Base-by-base conservation (phyloP, 169 alveolate genomes). In the Theileria annulata region DNA sequence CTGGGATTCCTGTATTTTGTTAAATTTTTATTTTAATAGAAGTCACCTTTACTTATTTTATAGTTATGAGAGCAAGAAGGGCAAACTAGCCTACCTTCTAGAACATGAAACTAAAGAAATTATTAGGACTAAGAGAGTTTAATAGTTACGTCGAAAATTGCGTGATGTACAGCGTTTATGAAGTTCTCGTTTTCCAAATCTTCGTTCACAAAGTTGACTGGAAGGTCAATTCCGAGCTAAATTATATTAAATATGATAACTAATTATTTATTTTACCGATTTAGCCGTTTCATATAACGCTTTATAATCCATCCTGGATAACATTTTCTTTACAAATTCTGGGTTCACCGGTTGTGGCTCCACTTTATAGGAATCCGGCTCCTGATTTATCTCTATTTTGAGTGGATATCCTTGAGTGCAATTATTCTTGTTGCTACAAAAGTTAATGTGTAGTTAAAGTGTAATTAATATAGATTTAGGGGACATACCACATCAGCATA, bases 361-460 rank as follows among this genome's bases (percentile, higher is more conserved):
- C 31, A 80, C n/a, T 73, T 85, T 80, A 66, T 76, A 74, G 72
- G 90, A 49, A 68, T 70, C 84, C 23, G 80, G 91, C 49, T 68
- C 81, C 25, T 56, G 25, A 31, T 86, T 67, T 31, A 83, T 30
- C 77, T 42, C 56, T 23, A 90, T 63, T 58, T 27, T 30, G 21
- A 90, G 85, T 5, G 94, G 94, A 66, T 90, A 90, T 12, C 94
- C 94, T 28, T 80, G 86, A 30, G 64, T 48, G 81, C 94, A 90
- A 9, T 81, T 76, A 9, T 76, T 60, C 70, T 75, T 85, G 74
- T 90, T 90, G 87, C 94, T 90, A 49, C 51, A 42, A 64, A 48
- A 27, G 31, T 62, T 75, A 42, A 12, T 31, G 71, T 19, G 8
- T 17, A 75, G 31, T 62, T 60, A 25, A n/a, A 23, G 67, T 8